Evolutionary conservation across 164 flowering plant genomes (phyloP).

Genomic region (Chimonanthus salicifolius): DNA sequence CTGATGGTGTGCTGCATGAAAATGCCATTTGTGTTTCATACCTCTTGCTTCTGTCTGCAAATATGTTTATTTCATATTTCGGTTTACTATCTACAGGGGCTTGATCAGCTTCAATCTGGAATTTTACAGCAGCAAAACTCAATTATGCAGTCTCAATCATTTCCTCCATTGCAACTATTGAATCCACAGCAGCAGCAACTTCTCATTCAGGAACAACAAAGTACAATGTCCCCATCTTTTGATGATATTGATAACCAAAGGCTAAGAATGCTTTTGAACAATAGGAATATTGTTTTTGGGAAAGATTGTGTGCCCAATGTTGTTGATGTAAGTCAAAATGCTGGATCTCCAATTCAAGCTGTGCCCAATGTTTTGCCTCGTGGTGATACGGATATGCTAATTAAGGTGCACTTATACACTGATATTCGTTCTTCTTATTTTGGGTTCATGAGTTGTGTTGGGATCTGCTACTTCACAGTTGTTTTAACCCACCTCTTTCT

Average conservation of each 20-base stretch:
- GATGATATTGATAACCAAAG: constrained; percentile 75
- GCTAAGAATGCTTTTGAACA: constrained; percentile 71
- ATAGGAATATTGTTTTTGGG: constrained; percentile 47
- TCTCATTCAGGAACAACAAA: constrained; percentile 76
- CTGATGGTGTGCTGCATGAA: background rate
- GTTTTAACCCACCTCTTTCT: background rate
- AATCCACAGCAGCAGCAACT: constrained; percentile 74
- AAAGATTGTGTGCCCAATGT: constrained; percentile 75
- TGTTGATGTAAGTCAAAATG: constrained; percentile 65
- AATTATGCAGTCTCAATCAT: constrained; percentile 81
- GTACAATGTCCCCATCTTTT: constrained; percentile 65
- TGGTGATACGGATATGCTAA: constrained; percentile 70
- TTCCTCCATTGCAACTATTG: constrained; percentile 82
- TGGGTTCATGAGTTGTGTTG: background rate
- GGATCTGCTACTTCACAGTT: background rate
- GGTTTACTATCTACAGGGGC: constrained; percentile 36
- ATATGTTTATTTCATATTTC: background rate
- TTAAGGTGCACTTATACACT: constrained; percentile 48
- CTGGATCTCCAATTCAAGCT: constrained; percentile 69
- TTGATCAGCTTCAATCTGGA: constrained; percentile 76
- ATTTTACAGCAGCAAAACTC: constrained; percentile 87
- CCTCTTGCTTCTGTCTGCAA: background rate
- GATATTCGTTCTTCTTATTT: background rate
- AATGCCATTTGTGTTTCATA: background rate
- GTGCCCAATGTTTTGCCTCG: constrained; percentile 54